Percentiles rank a stretch among this genome's conserved stretches.
phyloP scores from a whole-genome alignment of 805 yeast species.

The Candida boleticola region DNA sequence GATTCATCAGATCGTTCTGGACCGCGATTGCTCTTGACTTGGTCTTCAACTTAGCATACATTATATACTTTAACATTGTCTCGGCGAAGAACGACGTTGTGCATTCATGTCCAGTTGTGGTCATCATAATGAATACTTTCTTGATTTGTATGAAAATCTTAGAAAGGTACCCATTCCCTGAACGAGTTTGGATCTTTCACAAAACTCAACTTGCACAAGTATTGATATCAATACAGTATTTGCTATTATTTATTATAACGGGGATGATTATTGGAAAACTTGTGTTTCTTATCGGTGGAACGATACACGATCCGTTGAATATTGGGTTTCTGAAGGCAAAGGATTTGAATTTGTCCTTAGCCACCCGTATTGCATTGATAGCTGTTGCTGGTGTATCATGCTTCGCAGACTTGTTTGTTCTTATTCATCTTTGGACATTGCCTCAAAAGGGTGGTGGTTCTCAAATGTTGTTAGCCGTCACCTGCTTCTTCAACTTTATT shows the following conservation, averaged over 20 bases:
- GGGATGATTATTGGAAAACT: conserved; percentile 4
- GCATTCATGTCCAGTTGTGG: not conserved
- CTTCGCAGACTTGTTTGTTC: conserved; percentile 10
- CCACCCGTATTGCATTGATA: not conserved
- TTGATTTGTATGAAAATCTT: not conserved
- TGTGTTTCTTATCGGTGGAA: conserved; percentile 1
- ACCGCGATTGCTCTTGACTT: not conserved
- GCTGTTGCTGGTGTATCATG: conserved; percentile 1
- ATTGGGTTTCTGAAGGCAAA: not conserved
- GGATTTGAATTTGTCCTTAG: conserved; percentile 12
- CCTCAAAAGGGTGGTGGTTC: conserved; percentile 9
- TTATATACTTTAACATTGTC: not conserved
- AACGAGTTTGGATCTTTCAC: not conserved
- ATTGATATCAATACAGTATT: not conserved
- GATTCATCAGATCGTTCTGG: not conserved
- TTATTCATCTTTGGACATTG: conserved; percentile 13
- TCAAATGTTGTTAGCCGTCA: not conserved
- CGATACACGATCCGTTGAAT: not conserved
- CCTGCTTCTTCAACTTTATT: conserved; percentile 3
- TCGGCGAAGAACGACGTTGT: not conserved
- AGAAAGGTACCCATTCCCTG: conserved; percentile 1
- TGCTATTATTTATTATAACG: conserved; percentile 1
- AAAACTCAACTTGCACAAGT: not conserved
- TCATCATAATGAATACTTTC: not conserved
- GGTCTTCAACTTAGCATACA: not conserved